Percentiles rank a stretch among this genome's conserved stretches.
These are phyloP conservation scores for Termitomyces sp. DNA, from an alignment of 768 basidiomycete species.

Conservation along the genomic window DNA sequence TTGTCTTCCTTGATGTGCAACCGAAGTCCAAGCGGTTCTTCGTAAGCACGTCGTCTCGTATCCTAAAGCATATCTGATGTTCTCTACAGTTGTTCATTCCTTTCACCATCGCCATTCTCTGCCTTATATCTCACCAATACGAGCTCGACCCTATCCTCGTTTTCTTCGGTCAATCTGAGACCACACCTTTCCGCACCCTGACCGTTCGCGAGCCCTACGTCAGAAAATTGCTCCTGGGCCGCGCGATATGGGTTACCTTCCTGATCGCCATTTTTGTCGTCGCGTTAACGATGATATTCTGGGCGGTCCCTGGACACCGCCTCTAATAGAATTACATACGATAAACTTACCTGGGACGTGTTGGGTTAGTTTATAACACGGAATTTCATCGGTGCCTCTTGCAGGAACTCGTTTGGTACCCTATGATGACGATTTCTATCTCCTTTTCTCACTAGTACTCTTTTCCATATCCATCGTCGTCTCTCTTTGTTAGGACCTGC, in stretches of 20 bases:
- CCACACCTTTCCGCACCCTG: slow-evolving; percentile 93
- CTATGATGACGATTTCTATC: slow-evolving; percentile 9
- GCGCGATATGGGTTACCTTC: slow-evolving; percentile 87
- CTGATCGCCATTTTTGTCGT: slow-evolving; percentile 74
- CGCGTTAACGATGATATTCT: slow-evolving; percentile 86
- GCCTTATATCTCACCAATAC: slow-evolving; percentile 93
- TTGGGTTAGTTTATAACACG: slow-evolving; percentile 5
- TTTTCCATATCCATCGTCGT: slow-evolving; percentile 3
- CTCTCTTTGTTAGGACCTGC: slow-evolving; percentile 20
- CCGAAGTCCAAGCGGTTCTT: slow-evolving; percentile 92
- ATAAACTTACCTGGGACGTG: slow-evolving; percentile 3
- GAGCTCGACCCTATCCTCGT: slow-evolving; percentile 95
- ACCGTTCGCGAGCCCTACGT: slow-evolving; percentile 93
- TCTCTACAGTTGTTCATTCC: slow-evolving; percentile 81
- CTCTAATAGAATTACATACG: slow-evolving; percentile 45
- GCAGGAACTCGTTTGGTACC: slow-evolving; percentile 5
- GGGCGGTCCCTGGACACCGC: slow-evolving; percentile 92
- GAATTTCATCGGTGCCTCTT: slow-evolving; percentile 10
- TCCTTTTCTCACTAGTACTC: slow-evolving; percentile 11
- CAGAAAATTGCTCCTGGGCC: slow-evolving; percentile 79
- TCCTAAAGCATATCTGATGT: neutral
- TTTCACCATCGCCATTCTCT: slow-evolving; percentile 83
- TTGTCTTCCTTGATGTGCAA: slow-evolving; percentile 89
- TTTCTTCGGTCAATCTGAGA: slow-evolving; percentile 90
- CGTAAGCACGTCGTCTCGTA: slow-evolving; percentile 49